Evolutionary conservation across 2,329 filamentous ascomycete species (phyloP), one percentile per base, ranked within the genome.

Genomic region (Hypoxylon sp.): DNA sequence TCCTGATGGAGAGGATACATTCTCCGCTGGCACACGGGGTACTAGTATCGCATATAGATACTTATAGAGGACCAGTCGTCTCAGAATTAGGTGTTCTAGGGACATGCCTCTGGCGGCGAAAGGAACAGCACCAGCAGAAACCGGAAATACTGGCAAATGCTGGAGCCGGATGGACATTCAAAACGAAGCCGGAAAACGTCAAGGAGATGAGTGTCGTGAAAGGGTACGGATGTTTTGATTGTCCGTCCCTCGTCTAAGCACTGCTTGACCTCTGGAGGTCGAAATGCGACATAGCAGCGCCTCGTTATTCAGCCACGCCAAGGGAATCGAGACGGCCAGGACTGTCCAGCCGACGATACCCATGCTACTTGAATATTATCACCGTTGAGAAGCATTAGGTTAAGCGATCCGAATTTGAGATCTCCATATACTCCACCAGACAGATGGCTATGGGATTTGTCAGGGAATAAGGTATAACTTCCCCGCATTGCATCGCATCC

Each of bases 121-220:
- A 55, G 22, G 54, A 69, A n/a, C 30, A 54, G 7, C 7, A 30
- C 10, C n/a, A 61, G 11, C 31, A 64, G 10, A 46, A 42, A 22
- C 68, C 73, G 3, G 65, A 77, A 14, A 72, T 83, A n/a, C 46
- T 81, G n/a, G 58, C 69, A 22, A 83, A 82, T 62, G 61, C 70
- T 11, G 70, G 71, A 13, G 77, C 69, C 3, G 80, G 81, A 0
- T 85, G 82, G 81, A 81, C 79, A 3, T 82, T 84, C 67, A 84
- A 85, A 68, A 82, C 81, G 5, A 84, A 84, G 68, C 74, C 78
- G 59, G 68, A 69, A 0, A 70, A 76, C 22, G 70, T 83, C 2
- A 72, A 84, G 60, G 82, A 84, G 66, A 84, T 85, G 81, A 84
- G 80, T 69, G 82, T 84, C 31, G 80, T 83, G 2, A 85, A 84